Base-by-base conservation (phyloP, 148 eudicot species). In the Rhododendron ferrugineum region DNA sequence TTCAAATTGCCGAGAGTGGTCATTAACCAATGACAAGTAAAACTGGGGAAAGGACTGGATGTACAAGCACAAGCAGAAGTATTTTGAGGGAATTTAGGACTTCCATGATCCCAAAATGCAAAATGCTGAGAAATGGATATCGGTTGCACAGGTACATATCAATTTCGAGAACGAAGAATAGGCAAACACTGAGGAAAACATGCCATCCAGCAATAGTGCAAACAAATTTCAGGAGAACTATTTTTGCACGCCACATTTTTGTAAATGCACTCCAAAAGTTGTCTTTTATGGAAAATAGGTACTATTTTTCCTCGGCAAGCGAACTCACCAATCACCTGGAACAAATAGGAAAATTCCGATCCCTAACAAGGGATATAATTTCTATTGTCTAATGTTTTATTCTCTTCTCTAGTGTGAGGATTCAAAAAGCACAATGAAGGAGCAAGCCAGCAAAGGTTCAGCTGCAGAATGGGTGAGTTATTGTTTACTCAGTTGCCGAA, bases 401-500 rank as follows among this genome's bases (percentile, higher is more conserved):
- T 50, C 22, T 28, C 82, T 78, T 78, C 54, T 28, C 82, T 20
- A 3, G 62, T 13, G 26, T 78, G 14, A 50, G 40, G 56, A 49
- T 30, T 49, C 36, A 79, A 79, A 28, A 42, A 49, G 62, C 82
- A 26, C 60, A 6, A 13, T 5, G 62, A 32, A 50, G 82, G 82
- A 50, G 62, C 20, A 49, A 11, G 82, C 62, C 62, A 11, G 60
- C 42, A 5, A 16, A 5, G 23, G 60, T 54, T 54, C 22, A 18
- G 37, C 15, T 32, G 36, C 9, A 11, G 1, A 80, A 40, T 52
- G 11, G 18, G 18, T 80, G 14, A 50, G 50, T 15, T 82, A 82
- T 68, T 82, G 84, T n/a, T 64, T 64, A 16, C 28, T 68, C 37
- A 82, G 78, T 66, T 82, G 84, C 23, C 84, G 84, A 36, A 82